Conservation (phyloP, 1,284 basidiomycete species). For the Trichosporon inkin region DNA sequence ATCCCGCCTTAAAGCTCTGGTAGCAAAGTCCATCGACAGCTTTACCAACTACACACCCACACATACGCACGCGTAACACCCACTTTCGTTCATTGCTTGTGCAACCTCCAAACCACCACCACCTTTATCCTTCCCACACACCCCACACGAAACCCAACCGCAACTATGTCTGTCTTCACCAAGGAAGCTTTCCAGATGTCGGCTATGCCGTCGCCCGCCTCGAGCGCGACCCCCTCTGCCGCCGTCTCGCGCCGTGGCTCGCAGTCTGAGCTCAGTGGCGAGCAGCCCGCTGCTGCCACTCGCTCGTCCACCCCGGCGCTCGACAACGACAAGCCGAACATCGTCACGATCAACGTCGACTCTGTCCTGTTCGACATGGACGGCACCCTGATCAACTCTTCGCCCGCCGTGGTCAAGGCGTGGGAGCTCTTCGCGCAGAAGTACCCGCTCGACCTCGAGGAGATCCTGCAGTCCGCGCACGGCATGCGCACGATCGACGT, state of each 20-base stretch:
- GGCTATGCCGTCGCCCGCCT: slow-evolving; percentile 40
- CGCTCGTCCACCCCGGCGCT: slow-evolving; percentile 58
- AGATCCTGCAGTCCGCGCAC: slow-evolving; percentile 47
- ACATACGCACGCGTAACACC: not conserved
- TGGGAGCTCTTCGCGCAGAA: slow-evolving; percentile 47
- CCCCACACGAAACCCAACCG: slow-evolving; percentile 40
- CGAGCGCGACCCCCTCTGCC: slow-evolving; percentile 31
- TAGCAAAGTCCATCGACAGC: not conserved
- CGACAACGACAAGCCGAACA: slow-evolving; percentile 55
- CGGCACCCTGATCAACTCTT: slow-evolving; percentile 48
- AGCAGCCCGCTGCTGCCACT: slow-evolving; percentile 24
- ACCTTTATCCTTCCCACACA: slow-evolving; percentile 25
- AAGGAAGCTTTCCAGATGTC: slow-evolving; percentile 51
- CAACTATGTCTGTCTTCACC: slow-evolving; percentile 50
- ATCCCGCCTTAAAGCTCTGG: not conserved
- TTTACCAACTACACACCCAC: not conserved
- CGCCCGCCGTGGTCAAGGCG: slow-evolving; percentile 48
- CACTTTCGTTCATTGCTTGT: slow-evolving; percentile 9
- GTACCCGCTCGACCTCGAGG: slow-evolving; percentile 47
- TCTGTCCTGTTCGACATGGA: slow-evolving; percentile 50
- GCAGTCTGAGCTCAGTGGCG: not conserved
- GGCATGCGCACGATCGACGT: slow-evolving; percentile 50
- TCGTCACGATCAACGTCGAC: slow-evolving; percentile 51
- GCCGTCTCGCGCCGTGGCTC: slow-evolving; percentile 38
- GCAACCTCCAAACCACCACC: slow-evolving; percentile 1